phyloP scores from a whole-genome alignment of 352 stramenopile genomes.

The Phytophthora brassicae region DNA sequence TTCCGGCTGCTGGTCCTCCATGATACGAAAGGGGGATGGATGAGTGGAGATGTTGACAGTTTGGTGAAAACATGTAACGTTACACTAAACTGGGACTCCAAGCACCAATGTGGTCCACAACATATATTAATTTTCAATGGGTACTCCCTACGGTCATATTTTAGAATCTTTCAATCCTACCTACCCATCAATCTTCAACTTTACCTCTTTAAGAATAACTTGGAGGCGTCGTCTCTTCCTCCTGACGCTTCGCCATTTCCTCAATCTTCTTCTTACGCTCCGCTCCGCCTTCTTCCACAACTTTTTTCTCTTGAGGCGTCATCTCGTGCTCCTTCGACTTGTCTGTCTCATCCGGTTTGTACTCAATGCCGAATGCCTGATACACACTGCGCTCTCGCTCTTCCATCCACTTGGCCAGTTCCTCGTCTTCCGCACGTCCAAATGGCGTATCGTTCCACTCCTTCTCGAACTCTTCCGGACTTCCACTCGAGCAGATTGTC shows the following conservation, averaged over 20 bases:
- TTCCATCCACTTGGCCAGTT: conserved; percentile 29
- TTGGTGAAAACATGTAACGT: too few species aligned
- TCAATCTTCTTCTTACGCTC: conserved; percentile 60
- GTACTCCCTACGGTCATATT: not conserved
- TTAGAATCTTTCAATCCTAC: conserved; percentile 13
- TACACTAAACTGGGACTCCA: conserved; percentile 21
- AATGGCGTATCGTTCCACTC: conserved; percentile 69
- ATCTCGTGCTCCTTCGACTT: conserved; percentile 14
- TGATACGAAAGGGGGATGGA: not conserved
- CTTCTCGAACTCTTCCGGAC: conserved; percentile 61
- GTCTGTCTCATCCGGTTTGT: conserved; percentile 22
- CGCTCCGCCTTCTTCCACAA: conserved; percentile 19
- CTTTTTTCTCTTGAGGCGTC: conserved; percentile 18
- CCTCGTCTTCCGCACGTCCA: conserved; percentile 45
- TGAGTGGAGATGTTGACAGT: conserved; percentile 6
- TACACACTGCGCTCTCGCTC: conserved; percentile 32
- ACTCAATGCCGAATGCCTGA: conserved; percentile 41
- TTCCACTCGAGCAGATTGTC: conserved; percentile 40
- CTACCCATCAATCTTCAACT: not conserved
- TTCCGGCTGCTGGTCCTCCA: conserved; percentile 30
- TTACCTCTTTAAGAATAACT: conserved; percentile 25
- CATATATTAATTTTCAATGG: not conserved
- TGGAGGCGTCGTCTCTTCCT: conserved; percentile 68
- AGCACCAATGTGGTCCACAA: conserved; percentile 15
- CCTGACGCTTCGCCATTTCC: conserved; percentile 56